These are phyloP conservation scores for Starmerella geochares DNA, from an alignment of 805 yeast species.

Conservation along the genomic window DNA sequence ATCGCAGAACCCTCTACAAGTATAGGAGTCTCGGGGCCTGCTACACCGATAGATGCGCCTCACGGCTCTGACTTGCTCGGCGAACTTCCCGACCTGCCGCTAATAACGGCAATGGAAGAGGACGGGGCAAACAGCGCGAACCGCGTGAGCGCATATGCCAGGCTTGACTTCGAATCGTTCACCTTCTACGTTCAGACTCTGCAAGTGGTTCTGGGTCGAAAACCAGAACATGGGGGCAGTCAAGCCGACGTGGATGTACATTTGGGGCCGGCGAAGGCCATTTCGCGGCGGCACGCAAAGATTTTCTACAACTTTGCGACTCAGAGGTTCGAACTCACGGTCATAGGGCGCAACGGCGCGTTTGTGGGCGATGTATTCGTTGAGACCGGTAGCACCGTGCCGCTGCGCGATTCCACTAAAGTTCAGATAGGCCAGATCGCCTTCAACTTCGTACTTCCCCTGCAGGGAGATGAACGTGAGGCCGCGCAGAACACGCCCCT, in stretches of 20 bases:
- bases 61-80: neutral
- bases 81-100: slow-evolving; percentile 8
- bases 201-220: slow-evolving; percentile 86
- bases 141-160: slow-evolving; percentile 37
- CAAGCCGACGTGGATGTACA: slow-evolving; percentile 71
- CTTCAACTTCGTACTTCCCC: slow-evolving; percentile 77
- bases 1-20: neutral
- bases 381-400: slow-evolving; percentile 85
- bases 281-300: slow-evolving; percentile 88
- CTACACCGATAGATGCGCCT: slow-evolving; percentile 1
- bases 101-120: slow-evolving; percentile 16
- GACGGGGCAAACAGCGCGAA: slow-evolving; percentile 19
- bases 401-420: slow-evolving; percentile 58
- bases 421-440: slow-evolving; percentile 90
- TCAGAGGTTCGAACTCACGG: slow-evolving; percentile 83
- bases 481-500: slow-evolving; percentile 1
- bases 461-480: slow-evolving; percentile 32
- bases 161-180: slow-evolving; percentile 78
- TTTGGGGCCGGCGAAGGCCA: slow-evolving; percentile 82
- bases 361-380: slow-evolving; percentile 86
- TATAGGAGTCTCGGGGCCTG: neutral
- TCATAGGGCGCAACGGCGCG: slow-evolving; percentile 92
- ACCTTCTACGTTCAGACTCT: slow-evolving; percentile 94
- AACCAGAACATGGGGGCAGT: slow-evolving; percentile 53
- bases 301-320: slow-evolving; percentile 94